A percentile compares a stretch with the other conserved stretches of the same genome.
Conservation (phyloP, 805 yeast species). For the Lachancea cidri region DNA sequence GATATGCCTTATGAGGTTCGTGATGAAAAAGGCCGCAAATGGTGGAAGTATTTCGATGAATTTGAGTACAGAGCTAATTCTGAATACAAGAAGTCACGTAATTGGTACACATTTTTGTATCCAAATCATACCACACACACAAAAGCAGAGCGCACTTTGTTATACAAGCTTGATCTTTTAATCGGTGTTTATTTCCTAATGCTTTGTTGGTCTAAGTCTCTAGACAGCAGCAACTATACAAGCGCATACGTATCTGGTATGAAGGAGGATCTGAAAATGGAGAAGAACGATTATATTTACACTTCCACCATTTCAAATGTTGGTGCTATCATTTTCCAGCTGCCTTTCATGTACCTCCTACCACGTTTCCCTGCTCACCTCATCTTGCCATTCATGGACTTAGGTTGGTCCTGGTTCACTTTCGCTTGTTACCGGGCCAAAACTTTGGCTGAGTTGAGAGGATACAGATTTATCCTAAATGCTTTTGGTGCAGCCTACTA, state of each 20-base stretch:
- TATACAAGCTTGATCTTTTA: conserved; percentile 51
- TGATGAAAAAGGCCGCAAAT: conserved; percentile 36
- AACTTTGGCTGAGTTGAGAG: conserved; percentile 49
- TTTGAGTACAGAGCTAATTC: conserved; percentile 43
- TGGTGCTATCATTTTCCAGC: conserved; percentile 57
- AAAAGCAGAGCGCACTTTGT: conserved; percentile 40
- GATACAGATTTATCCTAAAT: conserved; percentile 61
- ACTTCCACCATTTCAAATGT: conserved; percentile 56
- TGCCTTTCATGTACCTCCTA: conserved; percentile 60
- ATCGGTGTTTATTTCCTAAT: conserved; percentile 53
- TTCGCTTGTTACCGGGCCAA: conserved; percentile 48
- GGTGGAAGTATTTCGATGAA: conserved; percentile 49
- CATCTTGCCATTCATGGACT: conserved; percentile 48
- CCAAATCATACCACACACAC: conserved; percentile 35
- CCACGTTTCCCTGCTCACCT: conserved; percentile 49
- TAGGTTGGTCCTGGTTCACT: conserved; percentile 67
- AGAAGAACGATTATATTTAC: conserved; percentile 58
- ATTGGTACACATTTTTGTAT: conserved; percentile 32
- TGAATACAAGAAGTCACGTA: conserved; percentile 28
- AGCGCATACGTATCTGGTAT: conserved; percentile 67
- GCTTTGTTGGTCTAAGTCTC: conserved; percentile 63
- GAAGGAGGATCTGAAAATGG: conserved; percentile 52
- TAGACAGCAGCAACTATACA: conserved; percentile 56
- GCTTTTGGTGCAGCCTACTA: conserved; percentile 64
- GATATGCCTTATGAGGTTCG: conserved; percentile 36